These are phyloP conservation scores for Dothideomycetes sp. DNA, from an alignment of 2,329 filamentous ascomycete genomes.

Conservation along the genomic window DNA sequence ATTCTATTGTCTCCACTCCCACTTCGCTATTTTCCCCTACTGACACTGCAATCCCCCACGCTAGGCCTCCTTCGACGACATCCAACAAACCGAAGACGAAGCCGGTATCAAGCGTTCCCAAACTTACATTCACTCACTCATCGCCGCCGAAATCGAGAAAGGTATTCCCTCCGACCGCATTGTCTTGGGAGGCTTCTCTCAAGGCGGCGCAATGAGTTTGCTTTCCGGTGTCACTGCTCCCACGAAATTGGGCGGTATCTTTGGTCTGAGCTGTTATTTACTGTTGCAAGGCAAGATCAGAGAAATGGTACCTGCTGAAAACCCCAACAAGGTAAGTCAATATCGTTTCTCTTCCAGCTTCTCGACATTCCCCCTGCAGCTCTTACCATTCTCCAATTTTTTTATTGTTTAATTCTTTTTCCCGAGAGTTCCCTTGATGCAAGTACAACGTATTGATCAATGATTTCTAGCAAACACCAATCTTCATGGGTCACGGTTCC, in stretches of 20 bases:
- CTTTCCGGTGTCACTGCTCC: constrained; percentile 67
- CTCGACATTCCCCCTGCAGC: neutral
- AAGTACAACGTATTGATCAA: neutral
- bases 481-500: constrained; percentile 86
- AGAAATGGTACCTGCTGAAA: constrained; percentile 44
- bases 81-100: constrained; percentile 53
- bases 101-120: constrained; percentile 63
- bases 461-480: constrained; percentile 60
- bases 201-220: constrained; percentile 81
- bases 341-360: neutral
- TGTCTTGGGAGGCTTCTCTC: constrained; percentile 73
- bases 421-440: too few species aligned
- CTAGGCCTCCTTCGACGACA: constrained; percentile 37
- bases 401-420: too few species aligned
- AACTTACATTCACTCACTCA: constrained; percentile 67
- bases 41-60: constrained; percentile 1
- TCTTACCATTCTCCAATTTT: too few species aligned
- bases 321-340: constrained; percentile 24
- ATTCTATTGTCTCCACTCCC: too few species aligned
- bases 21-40: neutral
- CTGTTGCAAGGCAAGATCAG: constrained; percentile 58
- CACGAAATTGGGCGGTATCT: constrained; percentile 74
- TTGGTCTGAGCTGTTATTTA: constrained; percentile 76
- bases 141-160: constrained; percentile 68
- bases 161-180: constrained; percentile 78